Evolutionary conservation across 1,284 basidiomycete species (phyloP), one percentile per base, ranked within the genome.

Genomic region (Xerocomus amazonicus): DNA sequence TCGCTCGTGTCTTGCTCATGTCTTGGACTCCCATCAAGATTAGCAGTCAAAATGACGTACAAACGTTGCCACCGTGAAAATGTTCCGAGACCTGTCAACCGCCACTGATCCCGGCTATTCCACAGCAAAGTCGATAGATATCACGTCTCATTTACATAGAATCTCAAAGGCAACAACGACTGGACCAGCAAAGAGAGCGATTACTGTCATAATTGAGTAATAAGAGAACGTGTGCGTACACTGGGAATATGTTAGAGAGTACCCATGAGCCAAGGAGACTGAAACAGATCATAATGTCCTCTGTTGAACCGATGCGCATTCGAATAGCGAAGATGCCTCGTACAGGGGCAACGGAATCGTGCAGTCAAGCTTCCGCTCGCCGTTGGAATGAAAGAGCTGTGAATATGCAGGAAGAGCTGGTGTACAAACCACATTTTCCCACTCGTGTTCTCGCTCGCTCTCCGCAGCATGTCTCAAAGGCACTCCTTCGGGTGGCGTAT

Each of bases 331-430:
- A 27, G 51, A 45, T 14, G 42, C 32, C 14, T 73, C 70, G 59
- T 90, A 90, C 13, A 78, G 70, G 0, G 87, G 87, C 17, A 89
- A 68, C 10, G 83, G 86, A n/a, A 69, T 67, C 13, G 76, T 79
- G 55, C 80, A 76, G 58, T 90, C 85, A 40, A 86, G 73, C 66
- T 80, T 85, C 45, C 77, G 74, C 50, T 87, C 81, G 16, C 89
- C 88, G 57, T 87, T 85, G 19, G 73, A 60, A 59, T 90, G 70
- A 66, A 82, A 91, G 16, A 91, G 73, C 52, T 88, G 84, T 2
- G 84, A 87, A 61, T 91, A 91, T 4, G 83, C 76, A 3, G 88
- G 89, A 13, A 90, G 77, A 27, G 63, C 67, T 10, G 70, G 69
- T 7, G 72, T 58, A 52, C 69, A 71, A 14, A 68, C 68, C 47